Evolutionary conservation across 208 protist genomes (phyloP).

Genomic region (Trypanosoma congolense): DNA sequence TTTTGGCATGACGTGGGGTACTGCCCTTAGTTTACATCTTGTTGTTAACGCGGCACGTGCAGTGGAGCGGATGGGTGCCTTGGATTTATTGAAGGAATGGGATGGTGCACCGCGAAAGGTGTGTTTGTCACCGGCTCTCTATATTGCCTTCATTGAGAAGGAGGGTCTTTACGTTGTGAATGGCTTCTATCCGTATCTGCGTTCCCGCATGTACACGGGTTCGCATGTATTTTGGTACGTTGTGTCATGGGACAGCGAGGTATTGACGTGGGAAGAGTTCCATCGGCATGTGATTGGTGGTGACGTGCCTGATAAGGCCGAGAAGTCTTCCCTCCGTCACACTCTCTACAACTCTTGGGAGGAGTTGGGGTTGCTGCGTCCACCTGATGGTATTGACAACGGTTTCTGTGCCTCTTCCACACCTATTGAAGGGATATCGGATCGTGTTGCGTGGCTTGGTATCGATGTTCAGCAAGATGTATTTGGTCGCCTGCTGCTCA

Average conservation of each 20-base stretch:
- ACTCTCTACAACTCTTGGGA: conserved; percentile 53
- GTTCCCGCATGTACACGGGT: conserved; percentile 45
- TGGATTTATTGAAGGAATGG: conserved; percentile 39
- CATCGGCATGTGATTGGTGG: conserved; percentile 56
- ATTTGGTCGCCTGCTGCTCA: conserved; percentile 59
- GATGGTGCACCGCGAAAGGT: conserved; percentile 40
- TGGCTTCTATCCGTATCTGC: conserved; percentile 64
- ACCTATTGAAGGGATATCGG: conserved; percentile 73
- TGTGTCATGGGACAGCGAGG: conserved; percentile 49
- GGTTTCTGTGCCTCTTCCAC: conserved; percentile 65
- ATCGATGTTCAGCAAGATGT: conserved; percentile 46
- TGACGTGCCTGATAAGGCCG: conserved; percentile 37
- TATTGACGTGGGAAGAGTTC: conserved; percentile 60
- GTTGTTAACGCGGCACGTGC: conserved; percentile 68
- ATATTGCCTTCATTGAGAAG: conserved; percentile 50
- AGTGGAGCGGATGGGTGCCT: conserved; percentile 37
- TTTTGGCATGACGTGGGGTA: conserved; percentile 66
- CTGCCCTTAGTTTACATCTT: conserved; percentile 53
- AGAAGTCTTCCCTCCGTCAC: conserved; percentile 43
- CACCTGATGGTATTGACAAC: conserved; percentile 69
- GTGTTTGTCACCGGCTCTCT: conserved; percentile 57
- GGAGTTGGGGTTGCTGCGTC: conserved; percentile 43
- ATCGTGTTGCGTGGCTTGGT: conserved; percentile 75
- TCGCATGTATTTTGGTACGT: conserved; percentile 54
- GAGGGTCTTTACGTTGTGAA: conserved; percentile 85